Conservation (phyloP, 169 alveolate species). For the Plasmodium cynomolgi region DNA sequence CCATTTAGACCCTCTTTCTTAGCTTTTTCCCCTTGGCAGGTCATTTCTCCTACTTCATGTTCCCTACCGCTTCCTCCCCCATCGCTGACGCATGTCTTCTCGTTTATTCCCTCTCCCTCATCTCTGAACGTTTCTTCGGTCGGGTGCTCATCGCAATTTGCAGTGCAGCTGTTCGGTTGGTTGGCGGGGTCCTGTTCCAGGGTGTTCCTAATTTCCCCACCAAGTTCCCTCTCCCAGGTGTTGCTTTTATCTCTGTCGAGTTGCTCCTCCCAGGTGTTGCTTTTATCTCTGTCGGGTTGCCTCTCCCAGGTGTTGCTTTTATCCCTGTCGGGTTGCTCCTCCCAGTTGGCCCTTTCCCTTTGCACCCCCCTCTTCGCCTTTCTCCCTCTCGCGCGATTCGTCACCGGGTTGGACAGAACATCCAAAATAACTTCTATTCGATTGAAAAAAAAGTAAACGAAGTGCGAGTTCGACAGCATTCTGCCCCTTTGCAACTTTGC, state of each 20-base stretch:
- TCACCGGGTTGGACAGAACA: not conserved
- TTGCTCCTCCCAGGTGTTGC: too few species aligned
- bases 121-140: conserved; percentile 2
- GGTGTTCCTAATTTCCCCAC: not conserved
- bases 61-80: not conserved
- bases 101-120: conserved; percentile 4
- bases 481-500: conserved; percentile 20
- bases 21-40: not conserved
- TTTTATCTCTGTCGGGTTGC: too few species aligned
- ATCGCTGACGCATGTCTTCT: not conserved
- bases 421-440: conserved; percentile 36
- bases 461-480: conserved; percentile 29
- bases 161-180: not conserved
- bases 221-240: too few species aligned
- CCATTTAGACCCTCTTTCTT: not conserved
- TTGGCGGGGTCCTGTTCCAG: not conserved
- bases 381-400: not conserved
- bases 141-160: not conserved
- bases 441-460: conserved; percentile 65
- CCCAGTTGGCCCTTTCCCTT: not conserved
- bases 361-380: not conserved
- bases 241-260: too few species aligned
- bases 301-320: not conserved
- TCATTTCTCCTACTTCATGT: not conserved
- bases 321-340: not conserved